Percentiles rank a stretch among this genome's conserved stretches.
These are phyloP conservation scores for Hanseniaspora lachancei DNA, from an alignment of 805 yeast genomes.

Conservation along the genomic window DNA sequence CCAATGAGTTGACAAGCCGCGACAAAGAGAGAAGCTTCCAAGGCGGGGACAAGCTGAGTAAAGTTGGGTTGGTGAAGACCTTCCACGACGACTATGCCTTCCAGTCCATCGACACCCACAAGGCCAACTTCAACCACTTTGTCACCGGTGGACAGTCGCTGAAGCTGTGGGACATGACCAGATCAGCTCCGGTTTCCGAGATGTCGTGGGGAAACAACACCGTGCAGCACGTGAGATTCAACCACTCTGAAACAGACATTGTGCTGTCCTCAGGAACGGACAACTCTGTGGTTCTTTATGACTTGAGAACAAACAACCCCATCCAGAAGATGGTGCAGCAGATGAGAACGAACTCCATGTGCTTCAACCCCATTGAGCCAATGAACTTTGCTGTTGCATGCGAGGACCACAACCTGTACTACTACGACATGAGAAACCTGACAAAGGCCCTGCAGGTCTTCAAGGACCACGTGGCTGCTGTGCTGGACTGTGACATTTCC, in stretches of 20 bases:
- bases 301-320: conserved; percentile 79
- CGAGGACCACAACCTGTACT: conserved; percentile 89
- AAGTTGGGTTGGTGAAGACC: conserved; percentile 57
- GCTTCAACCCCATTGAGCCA: conserved; percentile 98
- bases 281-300: conserved; percentile 80
- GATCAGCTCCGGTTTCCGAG: conserved; percentile 64
- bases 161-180: conserved; percentile 79
- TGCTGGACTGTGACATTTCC: conserved; percentile 84
- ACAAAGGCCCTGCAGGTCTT: conserved; percentile 66
- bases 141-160: conserved; percentile 87
- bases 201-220: conserved; percentile 96
- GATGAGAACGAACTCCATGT: conserved; percentile 69
- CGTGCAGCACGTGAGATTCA: conserved; percentile 67
- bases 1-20: conserved; percentile 34
- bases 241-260: conserved; percentile 77
- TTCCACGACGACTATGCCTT: conserved; percentile 75
- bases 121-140: conserved; percentile 47
- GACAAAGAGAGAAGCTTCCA: conserved; percentile 19
- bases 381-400: conserved; percentile 80
- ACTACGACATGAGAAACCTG: conserved; percentile 94
- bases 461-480: conserved; percentile 93
- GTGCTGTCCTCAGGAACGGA: conserved; percentile 85
- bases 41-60: conserved; percentile 25
- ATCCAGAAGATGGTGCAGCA: conserved; percentile 78
- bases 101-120: conserved; percentile 76